Evolutionary conservation across 2,329 filamentous ascomycete species (phyloP).

Genomic region (Aspergillus aculeatus): DNA sequence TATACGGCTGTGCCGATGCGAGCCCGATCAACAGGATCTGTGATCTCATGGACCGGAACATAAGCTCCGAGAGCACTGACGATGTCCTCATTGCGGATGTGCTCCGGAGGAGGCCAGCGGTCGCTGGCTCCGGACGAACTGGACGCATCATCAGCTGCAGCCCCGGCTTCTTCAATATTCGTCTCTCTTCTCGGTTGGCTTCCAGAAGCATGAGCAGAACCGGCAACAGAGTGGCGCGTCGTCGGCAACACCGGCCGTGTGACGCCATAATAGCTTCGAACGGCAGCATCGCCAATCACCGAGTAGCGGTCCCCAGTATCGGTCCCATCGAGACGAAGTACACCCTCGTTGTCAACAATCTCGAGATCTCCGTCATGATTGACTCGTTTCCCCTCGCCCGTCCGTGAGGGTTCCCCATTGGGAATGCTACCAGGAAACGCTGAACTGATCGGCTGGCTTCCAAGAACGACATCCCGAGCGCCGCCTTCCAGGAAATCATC

Average conservation of each 20-base stretch:
- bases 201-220: slow-evolving; percentile 11
- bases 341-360: slow-evolving; percentile 59
- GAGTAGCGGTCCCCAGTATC: slow-evolving; percentile 63
- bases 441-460: slow-evolving; percentile 75
- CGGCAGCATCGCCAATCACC: slow-evolving; percentile 54
- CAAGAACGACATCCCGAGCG: slow-evolving; percentile 71
- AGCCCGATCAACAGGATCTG: slow-evolving; percentile 42
- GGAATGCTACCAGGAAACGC: slow-evolving; percentile 71
- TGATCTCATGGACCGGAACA: slow-evolving; percentile 44
- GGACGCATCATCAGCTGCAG: slow-evolving; percentile 25
- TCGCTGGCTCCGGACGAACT: slow-evolving; percentile 30
- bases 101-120: slow-evolving; percentile 42
- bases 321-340: slow-evolving; percentile 59
- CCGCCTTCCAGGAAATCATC: slow-evolving; percentile 75
- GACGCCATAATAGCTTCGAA: slow-evolving; percentile 36
- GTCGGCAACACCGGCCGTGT: slow-evolving; percentile 35
- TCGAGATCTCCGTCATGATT: slow-evolving; percentile 64
- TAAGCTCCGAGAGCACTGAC: slow-evolving; percentile 43
- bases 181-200: slow-evolving; percentile 21
- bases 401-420: slow-evolving; percentile 59
- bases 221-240: slow-evolving; percentile 20
- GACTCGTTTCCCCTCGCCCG: slow-evolving; percentile 66
- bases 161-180: slow-evolving; percentile 20
- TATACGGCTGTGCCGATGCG: slow-evolving; percentile 40
- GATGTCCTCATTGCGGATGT: slow-evolving; percentile 43